phyloP scores from a whole-genome alignment of 805 yeast genomes.

The Spathaspora gorwiae region DNA sequence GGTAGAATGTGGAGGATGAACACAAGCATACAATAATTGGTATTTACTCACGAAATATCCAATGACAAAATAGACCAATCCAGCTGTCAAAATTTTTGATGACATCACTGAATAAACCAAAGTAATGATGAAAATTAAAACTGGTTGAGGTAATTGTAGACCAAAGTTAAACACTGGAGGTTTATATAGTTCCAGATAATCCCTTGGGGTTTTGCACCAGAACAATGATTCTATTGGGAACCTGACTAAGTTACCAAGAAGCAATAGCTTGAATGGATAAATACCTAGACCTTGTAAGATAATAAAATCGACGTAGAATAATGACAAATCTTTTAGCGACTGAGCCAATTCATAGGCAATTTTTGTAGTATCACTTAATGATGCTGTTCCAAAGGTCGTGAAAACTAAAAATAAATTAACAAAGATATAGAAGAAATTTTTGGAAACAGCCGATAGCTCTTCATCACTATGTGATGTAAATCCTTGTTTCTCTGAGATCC shows the following conservation, averaged over 20 bases:
- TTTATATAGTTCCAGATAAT: slow-evolving; percentile 65
- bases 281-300: slow-evolving; percentile 82
- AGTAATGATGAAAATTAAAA: slow-evolving; percentile 78
- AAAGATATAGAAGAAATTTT: slow-evolving; percentile 91
- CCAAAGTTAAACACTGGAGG: slow-evolving; percentile 96
- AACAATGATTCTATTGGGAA: slow-evolving; percentile 54
- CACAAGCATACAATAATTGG: slow-evolving; percentile 83
- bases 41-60: slow-evolving; percentile 91
- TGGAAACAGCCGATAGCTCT: slow-evolving; percentile 82
- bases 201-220: slow-evolving; percentile 81
- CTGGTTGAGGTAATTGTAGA: slow-evolving; percentile 84
- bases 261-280: slow-evolving; percentile 81
- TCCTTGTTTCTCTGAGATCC: slow-evolving; percentile 81
- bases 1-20: slow-evolving; percentile 94
- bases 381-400: slow-evolving; percentile 89
- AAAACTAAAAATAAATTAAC: slow-evolving; percentile 91
- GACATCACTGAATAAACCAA: slow-evolving; percentile 86
- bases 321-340: slow-evolving; percentile 71
- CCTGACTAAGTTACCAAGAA: slow-evolving; percentile 71
- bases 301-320: slow-evolving; percentile 85
- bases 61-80: slow-evolving; percentile 73
- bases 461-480: slow-evolving; percentile 89
- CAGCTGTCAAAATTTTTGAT: slow-evolving; percentile 79
- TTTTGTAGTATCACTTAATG: slow-evolving; percentile 83
- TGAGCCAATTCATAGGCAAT: slow-evolving; percentile 83